These are phyloP conservation scores for Irpex sp. DNA, from an alignment of 1,284 basidiomycete genomes.

Conservation along the genomic window DNA sequence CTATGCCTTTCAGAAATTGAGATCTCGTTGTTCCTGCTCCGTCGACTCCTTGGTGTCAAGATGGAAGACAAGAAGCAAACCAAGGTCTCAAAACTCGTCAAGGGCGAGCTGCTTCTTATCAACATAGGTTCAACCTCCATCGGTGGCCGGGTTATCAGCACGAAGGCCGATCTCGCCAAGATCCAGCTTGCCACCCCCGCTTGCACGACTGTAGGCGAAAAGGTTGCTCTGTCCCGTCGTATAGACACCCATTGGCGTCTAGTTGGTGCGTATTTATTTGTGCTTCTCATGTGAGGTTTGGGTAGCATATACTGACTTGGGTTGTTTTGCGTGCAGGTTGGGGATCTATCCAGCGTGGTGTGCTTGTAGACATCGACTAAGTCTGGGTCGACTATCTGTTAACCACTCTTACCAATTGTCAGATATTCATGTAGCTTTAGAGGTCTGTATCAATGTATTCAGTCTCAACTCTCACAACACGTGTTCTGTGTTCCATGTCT, in stretches of 20 bases:
- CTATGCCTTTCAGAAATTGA: slow-evolving; percentile 63
- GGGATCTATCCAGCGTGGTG: slow-evolving; percentile 57
- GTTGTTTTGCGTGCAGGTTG: slow-evolving; percentile 34
- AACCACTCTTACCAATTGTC: slow-evolving; percentile 3
- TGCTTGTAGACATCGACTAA: slow-evolving; percentile 50
- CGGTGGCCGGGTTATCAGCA: slow-evolving; percentile 86
- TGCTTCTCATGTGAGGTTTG: not conserved
- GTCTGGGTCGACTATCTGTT: not conserved
- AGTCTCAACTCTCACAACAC: slow-evolving; percentile 8
- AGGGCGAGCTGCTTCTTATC: slow-evolving; percentile 91
- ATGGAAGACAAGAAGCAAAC: slow-evolving; percentile 99
- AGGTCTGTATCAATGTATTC: slow-evolving; percentile 16
- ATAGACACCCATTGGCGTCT: slow-evolving; percentile 98
- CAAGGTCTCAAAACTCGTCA: slow-evolving; percentile 89
- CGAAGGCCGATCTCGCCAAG: slow-evolving; percentile 91
- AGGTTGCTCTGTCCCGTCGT: slow-evolving; percentile 87
- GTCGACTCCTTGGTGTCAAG: slow-evolving; percentile 95
- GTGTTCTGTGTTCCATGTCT: not conserved
- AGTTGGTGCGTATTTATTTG: slow-evolving; percentile 53
- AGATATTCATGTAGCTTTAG: slow-evolving; percentile 17
- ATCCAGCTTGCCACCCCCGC: slow-evolving; percentile 90
- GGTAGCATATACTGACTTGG: not conserved
- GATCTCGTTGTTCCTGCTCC: slow-evolving; percentile 89
- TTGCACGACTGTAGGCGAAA: slow-evolving; percentile 93
- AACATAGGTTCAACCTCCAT: slow-evolving; percentile 95